These are phyloP conservation scores for Ophiostoma ips DNA, from an alignment of 2,329 filamentous ascomycete genomes.

Conservation along the genomic window DNA sequence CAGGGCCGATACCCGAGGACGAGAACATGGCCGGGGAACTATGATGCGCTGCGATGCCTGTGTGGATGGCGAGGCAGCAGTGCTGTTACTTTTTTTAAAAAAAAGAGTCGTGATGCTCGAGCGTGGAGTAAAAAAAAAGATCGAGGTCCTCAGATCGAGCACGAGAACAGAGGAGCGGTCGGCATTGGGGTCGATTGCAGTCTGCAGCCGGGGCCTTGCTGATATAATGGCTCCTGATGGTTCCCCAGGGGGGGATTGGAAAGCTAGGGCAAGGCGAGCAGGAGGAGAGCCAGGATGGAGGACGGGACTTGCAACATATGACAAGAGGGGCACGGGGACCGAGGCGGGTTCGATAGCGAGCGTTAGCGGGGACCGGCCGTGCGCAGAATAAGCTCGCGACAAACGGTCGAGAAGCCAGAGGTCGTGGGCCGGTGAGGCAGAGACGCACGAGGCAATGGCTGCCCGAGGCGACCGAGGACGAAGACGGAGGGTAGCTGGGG, in stretches of 20 bases:
- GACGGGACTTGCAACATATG: neutral
- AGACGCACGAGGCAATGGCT: neutral
- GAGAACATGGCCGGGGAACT: constrained; percentile 22
- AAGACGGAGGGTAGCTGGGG: too few species aligned
- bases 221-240: neutral
- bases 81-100: too few species aligned
- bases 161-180: neutral
- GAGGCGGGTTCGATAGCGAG: neutral
- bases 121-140: too few species aligned
- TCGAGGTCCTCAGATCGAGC: neutral
- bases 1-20: constrained; percentile 31
- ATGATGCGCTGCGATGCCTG: constrained; percentile 4
- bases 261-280: neutral
- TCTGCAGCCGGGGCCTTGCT: neutral
- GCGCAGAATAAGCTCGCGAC: too few species aligned
- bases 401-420: neutral
- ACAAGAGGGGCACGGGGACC: neutral
- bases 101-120: too few species aligned
- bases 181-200: neutral
- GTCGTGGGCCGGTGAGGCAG: neutral
- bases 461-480: too few species aligned
- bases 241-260: neutral
- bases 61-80: constrained; percentile 13
- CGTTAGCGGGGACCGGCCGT: neutral
- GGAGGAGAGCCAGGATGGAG: neutral